These are phyloP conservation scores for Pythium plurisporium DNA, from an alignment of 352 stramenopile species.

Conservation along the genomic window DNA sequence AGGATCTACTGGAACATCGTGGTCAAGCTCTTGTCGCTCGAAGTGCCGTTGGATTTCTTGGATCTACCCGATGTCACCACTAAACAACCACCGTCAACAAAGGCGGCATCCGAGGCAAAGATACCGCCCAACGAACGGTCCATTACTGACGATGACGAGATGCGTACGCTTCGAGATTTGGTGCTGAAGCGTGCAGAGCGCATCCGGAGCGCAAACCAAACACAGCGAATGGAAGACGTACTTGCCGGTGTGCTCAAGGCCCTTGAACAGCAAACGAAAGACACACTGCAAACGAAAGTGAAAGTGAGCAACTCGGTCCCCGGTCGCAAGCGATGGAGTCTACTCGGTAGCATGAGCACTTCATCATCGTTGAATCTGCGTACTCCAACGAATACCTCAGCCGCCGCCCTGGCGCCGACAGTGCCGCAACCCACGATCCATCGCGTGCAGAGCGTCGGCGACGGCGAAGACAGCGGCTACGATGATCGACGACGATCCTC, in stretches of 20 bases:
- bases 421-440: not conserved
- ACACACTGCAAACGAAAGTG: not conserved
- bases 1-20: constrained; percentile 62
- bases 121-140: not conserved
- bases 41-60: constrained; percentile 41
- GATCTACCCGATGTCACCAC: constrained; percentile 26
- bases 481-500: not conserved
- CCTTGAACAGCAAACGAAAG: constrained; percentile 8
- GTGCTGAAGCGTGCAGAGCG: constrained; percentile 5
- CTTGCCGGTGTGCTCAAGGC: constrained; percentile 7
- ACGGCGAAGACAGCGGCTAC: constrained; percentile 1
- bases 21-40: constrained; percentile 42
- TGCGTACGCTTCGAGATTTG: constrained; percentile 4
- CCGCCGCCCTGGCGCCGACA: not conserved
- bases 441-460: not conserved
- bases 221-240: constrained; percentile 6
- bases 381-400: not conserved
- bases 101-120: not conserved
- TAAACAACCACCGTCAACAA: not conserved
- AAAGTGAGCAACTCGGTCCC: not conserved
- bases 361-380: not conserved
- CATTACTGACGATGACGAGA: constrained; percentile 2
- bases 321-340: constrained; percentile 9
- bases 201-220: constrained; percentile 2
- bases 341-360: constrained; percentile 1